Evolutionary conservation across 306 rosid genomes (phyloP).

Genomic region (Hippophae tibetana): DNA sequence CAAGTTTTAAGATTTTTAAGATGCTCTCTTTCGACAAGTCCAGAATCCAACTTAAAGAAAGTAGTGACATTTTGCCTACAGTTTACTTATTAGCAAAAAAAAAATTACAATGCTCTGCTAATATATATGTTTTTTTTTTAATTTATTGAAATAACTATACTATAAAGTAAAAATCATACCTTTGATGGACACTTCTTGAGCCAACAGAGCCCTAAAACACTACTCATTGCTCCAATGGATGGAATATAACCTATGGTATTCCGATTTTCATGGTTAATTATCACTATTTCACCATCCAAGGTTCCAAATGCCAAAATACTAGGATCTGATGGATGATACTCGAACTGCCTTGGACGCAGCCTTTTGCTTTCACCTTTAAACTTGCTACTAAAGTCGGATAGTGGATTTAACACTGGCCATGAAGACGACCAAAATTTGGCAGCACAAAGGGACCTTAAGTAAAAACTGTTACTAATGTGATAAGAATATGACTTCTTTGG

Average conservation of each 20-base stretch:
- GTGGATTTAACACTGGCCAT: constrained; percentile 56
- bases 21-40: not conserved
- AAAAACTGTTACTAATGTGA: constrained; percentile 42
- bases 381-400: constrained; percentile 22
- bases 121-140: no score
- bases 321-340: constrained; percentile 67
- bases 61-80: not conserved
- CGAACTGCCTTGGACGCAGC: constrained; percentile 72
- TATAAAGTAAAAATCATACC: constrained; percentile 29
- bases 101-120: no score
- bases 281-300: constrained; percentile 66
- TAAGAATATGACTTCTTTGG: constrained; percentile 22
- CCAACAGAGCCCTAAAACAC: constrained; percentile 79
- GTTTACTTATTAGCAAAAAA: not conserved
- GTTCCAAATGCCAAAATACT: constrained; percentile 72
- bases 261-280: constrained; percentile 60
- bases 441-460: constrained; percentile 60
- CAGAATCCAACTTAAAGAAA: not conserved
- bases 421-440: constrained; percentile 68
- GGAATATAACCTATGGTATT: constrained; percentile 50
- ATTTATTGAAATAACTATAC: not conserved
- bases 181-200: constrained; percentile 64
- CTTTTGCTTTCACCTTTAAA: constrained; percentile 33
- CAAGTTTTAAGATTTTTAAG: not conserved
- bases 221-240: constrained; percentile 59